These are phyloP conservation scores for Mortierella sp. DNA, from an alignment of 371 early-diverging fungal species.

Conservation along the genomic window DNA sequence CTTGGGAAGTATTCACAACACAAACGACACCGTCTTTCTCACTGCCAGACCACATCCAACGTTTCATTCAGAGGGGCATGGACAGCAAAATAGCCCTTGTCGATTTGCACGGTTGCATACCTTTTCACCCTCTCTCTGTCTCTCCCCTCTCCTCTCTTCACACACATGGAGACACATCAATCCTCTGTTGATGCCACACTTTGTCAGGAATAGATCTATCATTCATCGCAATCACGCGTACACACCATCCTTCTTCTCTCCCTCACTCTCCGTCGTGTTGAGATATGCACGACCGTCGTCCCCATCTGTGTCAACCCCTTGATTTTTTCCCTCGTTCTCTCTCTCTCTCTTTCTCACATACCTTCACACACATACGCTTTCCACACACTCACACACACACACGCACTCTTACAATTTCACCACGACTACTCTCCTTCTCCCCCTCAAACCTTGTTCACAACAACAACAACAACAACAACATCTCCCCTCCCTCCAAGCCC, in stretches of 20 bases:
- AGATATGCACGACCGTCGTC: background rate
- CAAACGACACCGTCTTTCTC: background rate
- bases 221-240: constrained; percentile 1
- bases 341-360: background rate
- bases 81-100: background rate
- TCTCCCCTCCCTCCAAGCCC: background rate
- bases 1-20: background rate
- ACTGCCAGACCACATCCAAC: background rate
- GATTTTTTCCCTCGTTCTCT: background rate
- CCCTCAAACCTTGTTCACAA: background rate
- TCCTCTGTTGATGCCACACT: background rate
- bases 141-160: background rate
- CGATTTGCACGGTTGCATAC: background rate
- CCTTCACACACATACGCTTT: background rate
- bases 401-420: background rate
- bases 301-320: background rate
- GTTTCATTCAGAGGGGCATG: background rate
- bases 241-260: constrained; percentile 5
- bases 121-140: background rate
- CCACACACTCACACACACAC: background rate
- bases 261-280: background rate
- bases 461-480: background rate
- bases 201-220: background rate
- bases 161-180: background rate
- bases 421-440: constrained; percentile 2